Conservation (phyloP, 805 yeast species). For the Kodamaea hsintzibuensis region DNA sequence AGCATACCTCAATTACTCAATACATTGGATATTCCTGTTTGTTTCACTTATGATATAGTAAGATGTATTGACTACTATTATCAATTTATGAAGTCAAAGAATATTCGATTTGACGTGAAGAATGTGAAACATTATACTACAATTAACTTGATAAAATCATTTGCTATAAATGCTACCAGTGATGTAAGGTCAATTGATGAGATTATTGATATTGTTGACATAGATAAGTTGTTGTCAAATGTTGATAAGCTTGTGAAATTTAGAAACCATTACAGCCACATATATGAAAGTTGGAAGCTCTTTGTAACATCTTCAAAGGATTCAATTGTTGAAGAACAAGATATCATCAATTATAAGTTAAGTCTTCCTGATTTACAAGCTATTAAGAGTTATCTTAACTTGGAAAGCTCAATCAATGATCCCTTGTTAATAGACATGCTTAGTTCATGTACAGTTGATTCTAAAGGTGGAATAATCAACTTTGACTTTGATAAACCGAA, state of each 20-base stretch:
- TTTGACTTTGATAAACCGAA: conserved; percentile 28
- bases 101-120: conserved; percentile 11
- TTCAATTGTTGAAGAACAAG: not conserved
- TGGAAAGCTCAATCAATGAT: conserved; percentile 34
- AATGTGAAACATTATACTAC: conserved; percentile 27
- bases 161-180: conserved; percentile 26
- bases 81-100: conserved; percentile 15
- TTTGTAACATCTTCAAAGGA: conserved; percentile 26
- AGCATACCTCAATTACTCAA: conserved; percentile 27
- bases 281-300: conserved; percentile 34
- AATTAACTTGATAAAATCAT: conserved; percentile 26
- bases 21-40: conserved; percentile 27
- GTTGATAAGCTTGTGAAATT: conserved; percentile 31
- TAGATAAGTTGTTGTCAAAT: conserved; percentile 37
- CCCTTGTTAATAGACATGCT: conserved; percentile 43
- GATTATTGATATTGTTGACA: conserved; percentile 40
- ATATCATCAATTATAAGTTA: conserved; percentile 18
- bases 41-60: conserved; percentile 34
- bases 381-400: conserved; percentile 28
- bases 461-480: conserved; percentile 29
- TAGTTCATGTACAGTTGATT: conserved; percentile 32
- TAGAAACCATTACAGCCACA: conserved; percentile 29
- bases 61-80: conserved; percentile 36
- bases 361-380: conserved; percentile 30
- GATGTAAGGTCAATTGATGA: conserved; percentile 16